phyloP scores from a whole-genome alignment of 768 basidiomycete genomes.

The Amanita subjunquillea region DNA sequence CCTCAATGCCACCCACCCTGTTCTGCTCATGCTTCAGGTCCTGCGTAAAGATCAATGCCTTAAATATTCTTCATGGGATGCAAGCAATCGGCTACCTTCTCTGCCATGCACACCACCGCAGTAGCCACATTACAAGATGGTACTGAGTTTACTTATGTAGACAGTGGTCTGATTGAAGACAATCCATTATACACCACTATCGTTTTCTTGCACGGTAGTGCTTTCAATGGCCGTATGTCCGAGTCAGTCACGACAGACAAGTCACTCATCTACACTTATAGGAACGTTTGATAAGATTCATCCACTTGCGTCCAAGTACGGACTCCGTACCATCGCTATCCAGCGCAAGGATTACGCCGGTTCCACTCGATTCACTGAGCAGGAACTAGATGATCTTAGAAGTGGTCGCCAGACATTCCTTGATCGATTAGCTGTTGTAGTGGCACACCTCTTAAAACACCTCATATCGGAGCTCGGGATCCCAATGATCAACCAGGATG shows the following conservation, averaged over 20 bases:
- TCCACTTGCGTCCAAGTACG: slow-evolving; percentile 8
- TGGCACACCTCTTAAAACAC: slow-evolving; percentile 18
- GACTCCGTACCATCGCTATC: slow-evolving; percentile 4
- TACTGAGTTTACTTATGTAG: slow-evolving; percentile 13
- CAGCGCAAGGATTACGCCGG: slow-evolving; percentile 5
- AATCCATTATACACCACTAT: slow-evolving; percentile 25
- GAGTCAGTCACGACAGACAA: slow-evolving; percentile 8
- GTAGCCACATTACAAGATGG: not conserved
- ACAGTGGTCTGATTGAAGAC: slow-evolving; percentile 20
- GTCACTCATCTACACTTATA: not conserved
- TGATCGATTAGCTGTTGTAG: not conserved
- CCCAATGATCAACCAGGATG: slow-evolving; percentile 16
- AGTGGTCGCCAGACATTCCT: not conserved
- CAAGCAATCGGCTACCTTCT: too few relatives aligned
- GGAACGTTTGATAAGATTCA: slow-evolving; percentile 14
- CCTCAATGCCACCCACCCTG: not conserved
- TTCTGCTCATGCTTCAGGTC: not conserved
- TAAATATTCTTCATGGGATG: not conserved
- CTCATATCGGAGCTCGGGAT: slow-evolving; percentile 17
- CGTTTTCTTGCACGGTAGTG: slow-evolving; percentile 22
- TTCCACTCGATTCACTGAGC: not conserved
- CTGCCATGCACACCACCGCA: not conserved
- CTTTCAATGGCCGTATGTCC: slow-evolving; percentile 22
- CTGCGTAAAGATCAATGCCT: not conserved
- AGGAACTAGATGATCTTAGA: not conserved